Percentiles rank a stretch among this genome's conserved stretches.
phyloP scores from a whole-genome alignment of 192 early-diverging fungal genomes.

The Mortierella hygrophila region DNA sequence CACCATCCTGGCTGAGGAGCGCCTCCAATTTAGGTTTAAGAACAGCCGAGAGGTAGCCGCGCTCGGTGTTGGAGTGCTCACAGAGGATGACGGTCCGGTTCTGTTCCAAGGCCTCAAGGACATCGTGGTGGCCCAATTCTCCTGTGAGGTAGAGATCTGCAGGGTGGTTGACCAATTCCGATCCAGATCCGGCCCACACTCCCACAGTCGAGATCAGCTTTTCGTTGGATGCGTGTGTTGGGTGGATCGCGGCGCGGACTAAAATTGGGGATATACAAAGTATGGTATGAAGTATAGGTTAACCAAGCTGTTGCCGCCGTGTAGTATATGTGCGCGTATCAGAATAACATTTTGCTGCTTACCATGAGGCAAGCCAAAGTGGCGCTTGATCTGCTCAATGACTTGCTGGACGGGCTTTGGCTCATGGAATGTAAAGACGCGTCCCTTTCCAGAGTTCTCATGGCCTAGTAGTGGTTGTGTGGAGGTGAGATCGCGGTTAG shows the following conservation, averaged over 20 bases:
- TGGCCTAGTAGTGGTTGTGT: slow-evolving; percentile 54
- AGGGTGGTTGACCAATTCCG: slow-evolving; percentile 42
- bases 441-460: slow-evolving; percentile 69
- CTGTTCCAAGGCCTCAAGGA: slow-evolving; percentile 83
- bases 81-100: slow-evolving; percentile 88
- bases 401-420: slow-evolving; percentile 66
- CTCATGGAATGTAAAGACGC: slow-evolving; percentile 70
- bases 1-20: slow-evolving; percentile 62
- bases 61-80: slow-evolving; percentile 95
- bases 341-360: slow-evolving; percentile 7
- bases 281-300: neutral
- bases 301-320: neutral
- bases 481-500: neutral
- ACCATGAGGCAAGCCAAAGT: slow-evolving; percentile 77
- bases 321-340: neutral
- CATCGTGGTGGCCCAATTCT: slow-evolving; percentile 96
- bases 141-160: slow-evolving; percentile 93
- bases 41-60: slow-evolving; percentile 81
- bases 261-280: neutral
- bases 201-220: slow-evolving; percentile 79
- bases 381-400: slow-evolving; percentile 71
- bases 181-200: slow-evolving; percentile 93
- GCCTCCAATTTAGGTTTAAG: slow-evolving; percentile 73
- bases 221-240: slow-evolving; percentile 56
- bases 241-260: slow-evolving; percentile 83